Evolutionary conservation across 768 basidiomycete species (phyloP), one percentile per base, ranked within the genome.

Genomic region (Lentinula sp.): DNA sequence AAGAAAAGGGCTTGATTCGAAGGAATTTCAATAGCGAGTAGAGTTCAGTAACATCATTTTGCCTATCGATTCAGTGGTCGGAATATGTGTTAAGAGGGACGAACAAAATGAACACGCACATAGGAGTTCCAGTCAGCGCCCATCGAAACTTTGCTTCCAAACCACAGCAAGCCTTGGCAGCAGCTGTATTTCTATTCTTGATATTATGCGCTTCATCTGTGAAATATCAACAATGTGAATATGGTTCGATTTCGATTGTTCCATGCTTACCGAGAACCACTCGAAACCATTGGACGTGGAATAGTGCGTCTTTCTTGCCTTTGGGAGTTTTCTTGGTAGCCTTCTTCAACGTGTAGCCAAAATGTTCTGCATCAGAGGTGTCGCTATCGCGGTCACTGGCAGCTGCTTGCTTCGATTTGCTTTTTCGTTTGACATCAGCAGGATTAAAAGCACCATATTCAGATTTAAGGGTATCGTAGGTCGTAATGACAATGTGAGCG

Each of bases 121-220:
- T 82, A 0, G 90, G 89, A 18, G 90, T 91, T 32, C 89, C 94
- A 5, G 92, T 95, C 60, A 95, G 74, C 70, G 88, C 91, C 95
- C 95, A 97, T 57, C 91, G 80, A 71, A 82, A 94, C 67, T 89
- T 91, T 13, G 83, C 81, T 51, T 86, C 71, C 16, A 56, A 76
- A 5, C 79, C 88, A 62, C 85, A 90, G 62, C 92, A 93, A 0
- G 91, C 93, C 40, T 86, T 76, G 2, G 92, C 85, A 34, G 83
- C 83, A 68, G 93, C 90, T 0, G 88, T 91, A 39, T 80, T 86
- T 54, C 84, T 79, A 67, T 95, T 93, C 78, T 95, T 96, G 77
- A 97, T 96, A 66, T 89, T 91, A 70, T 97, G 95, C 0, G 95
- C 95, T 68, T 97, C 94, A 68, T 97, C 95, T 91, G 56, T 34